Evolutionary conservation across 345 rosid genomes (phyloP).

Genomic region (Gossypium stocksii): DNA sequence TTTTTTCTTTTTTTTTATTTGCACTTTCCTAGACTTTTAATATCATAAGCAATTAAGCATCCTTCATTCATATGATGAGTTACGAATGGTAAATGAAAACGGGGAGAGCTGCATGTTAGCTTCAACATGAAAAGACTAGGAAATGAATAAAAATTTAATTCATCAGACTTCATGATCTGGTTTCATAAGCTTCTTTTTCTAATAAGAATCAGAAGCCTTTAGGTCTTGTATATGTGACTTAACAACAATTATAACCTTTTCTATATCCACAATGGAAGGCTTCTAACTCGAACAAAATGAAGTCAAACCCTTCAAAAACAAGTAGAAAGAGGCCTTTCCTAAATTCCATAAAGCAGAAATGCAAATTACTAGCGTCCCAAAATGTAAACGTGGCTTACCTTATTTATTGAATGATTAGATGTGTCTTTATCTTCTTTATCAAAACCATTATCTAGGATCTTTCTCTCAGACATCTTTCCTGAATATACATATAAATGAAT

Average conservation of each 20-base stretch:
- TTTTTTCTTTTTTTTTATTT: no score
- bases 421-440: no score
- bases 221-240: background rate
- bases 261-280: background rate
- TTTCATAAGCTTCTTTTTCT: background rate
- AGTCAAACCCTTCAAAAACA: background rate
- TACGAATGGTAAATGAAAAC: background rate
- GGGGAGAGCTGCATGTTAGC: background rate
- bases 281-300: background rate
- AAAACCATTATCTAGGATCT: no score
- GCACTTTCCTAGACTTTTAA: background rate
- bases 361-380: background rate
- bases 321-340: background rate
- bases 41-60: background rate
- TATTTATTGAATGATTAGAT: no score
- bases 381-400: conserved; percentile 16
- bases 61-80: background rate
- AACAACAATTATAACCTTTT: background rate
- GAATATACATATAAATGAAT: no score
- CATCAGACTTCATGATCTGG: background rate
- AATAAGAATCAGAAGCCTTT: background rate
- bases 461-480: no score
- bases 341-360: background rate
- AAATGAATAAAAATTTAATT: background rate
- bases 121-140: background rate